Percentiles rank a stretch among this genome's conserved stretches.
Evolutionary conservation across 1,139 yeast genomes (phyloP).

Genomic region (Nematodospora anomalae): DNA sequence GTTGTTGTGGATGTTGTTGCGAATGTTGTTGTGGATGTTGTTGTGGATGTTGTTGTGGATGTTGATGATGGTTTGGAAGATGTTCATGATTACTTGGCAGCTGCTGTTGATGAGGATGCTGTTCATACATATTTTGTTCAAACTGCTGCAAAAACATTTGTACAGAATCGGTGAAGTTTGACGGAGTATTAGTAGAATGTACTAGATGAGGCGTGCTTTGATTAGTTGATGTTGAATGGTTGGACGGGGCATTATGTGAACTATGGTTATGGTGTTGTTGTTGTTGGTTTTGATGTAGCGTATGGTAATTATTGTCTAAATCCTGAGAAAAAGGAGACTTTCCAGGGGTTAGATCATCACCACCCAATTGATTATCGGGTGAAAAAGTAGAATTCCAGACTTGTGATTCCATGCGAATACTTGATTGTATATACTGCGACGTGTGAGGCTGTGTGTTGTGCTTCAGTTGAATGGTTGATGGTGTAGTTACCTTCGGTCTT

Average conservation of each 20-base stretch:
- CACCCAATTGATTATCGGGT: constrained; percentile 15
- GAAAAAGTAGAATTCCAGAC: constrained; percentile 21
- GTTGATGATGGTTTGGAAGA: constrained; percentile 8
- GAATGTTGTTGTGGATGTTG: constrained; percentile 2
- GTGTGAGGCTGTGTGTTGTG: too few relatives aligned
- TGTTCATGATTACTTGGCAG: too few relatives aligned
- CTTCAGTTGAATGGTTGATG: too few relatives aligned
- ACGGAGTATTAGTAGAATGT: constrained; percentile 10
- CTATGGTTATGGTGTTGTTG: constrained; percentile 5
- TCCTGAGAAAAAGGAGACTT: constrained; percentile 13
- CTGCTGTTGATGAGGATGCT: constrained; percentile 12
- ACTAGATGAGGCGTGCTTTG: constrained; percentile 11
- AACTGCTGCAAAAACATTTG: constrained; percentile 28
- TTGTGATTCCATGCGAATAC: constrained; percentile 22
- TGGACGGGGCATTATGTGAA: constrained; percentile 2
- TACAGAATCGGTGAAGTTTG: constrained; percentile 23
- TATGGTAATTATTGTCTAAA: constrained; percentile 5
- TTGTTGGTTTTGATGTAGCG: constrained; percentile 4
- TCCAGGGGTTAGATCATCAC: constrained; percentile 18
- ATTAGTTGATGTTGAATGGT: constrained; percentile 9
- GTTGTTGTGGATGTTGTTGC: constrained; percentile 6
- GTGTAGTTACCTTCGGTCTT: too few relatives aligned
- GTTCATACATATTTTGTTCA: constrained; percentile 26
- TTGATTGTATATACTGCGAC: too few relatives aligned
- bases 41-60: constrained; percentile 8